Conservation (phyloP, 2,329 filamentous ascomycete species). For the Talaromyces amestolkiae region DNA sequence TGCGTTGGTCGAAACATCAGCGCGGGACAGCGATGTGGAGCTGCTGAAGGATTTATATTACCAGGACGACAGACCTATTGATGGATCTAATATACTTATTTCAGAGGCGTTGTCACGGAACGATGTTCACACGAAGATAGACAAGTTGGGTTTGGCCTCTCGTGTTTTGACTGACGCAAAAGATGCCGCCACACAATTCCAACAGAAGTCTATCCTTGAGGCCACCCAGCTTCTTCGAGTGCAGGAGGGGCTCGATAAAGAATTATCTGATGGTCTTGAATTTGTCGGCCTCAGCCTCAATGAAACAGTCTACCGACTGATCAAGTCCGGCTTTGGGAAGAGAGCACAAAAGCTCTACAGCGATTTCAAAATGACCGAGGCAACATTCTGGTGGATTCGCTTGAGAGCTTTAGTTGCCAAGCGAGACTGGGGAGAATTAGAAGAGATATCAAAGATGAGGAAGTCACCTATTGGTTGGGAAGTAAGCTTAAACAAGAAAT, state of each 20-base stretch:
- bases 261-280: slow-evolving; percentile 61
- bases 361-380: slow-evolving; percentile 92
- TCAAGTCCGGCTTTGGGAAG: slow-evolving; percentile 76
- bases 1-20: slow-evolving; percentile 82
- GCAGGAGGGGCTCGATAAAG: slow-evolving; percentile 82
- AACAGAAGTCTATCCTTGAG: slow-evolving; percentile 75
- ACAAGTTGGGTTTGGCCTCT: slow-evolving; percentile 83
- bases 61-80: slow-evolving; percentile 86
- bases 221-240: slow-evolving; percentile 74
- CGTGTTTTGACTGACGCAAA: slow-evolving; percentile 82
- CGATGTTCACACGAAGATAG: slow-evolving; percentile 66
- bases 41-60: slow-evolving; percentile 95
- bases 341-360: slow-evolving; percentile 82
- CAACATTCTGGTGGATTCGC: slow-evolving; percentile 82
- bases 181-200: slow-evolving; percentile 64
- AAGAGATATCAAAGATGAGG: slow-evolving; percentile 70
- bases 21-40: slow-evolving; percentile 72
- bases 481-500: slow-evolving; percentile 52
- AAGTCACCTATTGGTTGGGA: slow-evolving; percentile 97
- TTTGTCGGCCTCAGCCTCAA: slow-evolving; percentile 86
- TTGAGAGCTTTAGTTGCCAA: slow-evolving; percentile 85
- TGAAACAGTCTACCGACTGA: slow-evolving; percentile 86
- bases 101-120: slow-evolving; percentile 76
- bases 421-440: slow-evolving; percentile 87
- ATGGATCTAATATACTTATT: slow-evolving; percentile 84